Evolutionary conservation across 371 early-diverging fungal genomes (phyloP), one percentile per base, ranked within the genome.

Genomic region (Actinomortierella wolfii): DNA sequence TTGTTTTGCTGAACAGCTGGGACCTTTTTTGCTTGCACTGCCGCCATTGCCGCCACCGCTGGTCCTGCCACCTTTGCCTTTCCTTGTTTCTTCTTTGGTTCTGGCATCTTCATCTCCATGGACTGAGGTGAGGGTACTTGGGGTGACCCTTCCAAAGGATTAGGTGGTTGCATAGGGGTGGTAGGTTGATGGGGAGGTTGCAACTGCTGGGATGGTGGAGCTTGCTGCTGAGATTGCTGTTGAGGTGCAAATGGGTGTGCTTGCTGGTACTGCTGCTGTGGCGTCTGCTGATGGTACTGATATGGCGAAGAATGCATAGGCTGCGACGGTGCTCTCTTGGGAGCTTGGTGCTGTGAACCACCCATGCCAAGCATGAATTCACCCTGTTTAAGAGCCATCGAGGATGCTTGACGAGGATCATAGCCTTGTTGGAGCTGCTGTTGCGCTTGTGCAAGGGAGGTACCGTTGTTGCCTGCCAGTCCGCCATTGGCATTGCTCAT

Each of bases 241-340:
- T 65, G 52, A 23, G 34, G 34, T 11, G 65, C 57, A 5, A 64
- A 69, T 1, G 49, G 24, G 49, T 71, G 71, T 1, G 66, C 66
- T 15, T 65, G 65, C 39, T 65, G 71, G 40, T 71, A 71, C 0
- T 61, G 65, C 24, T 71, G 71, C 23, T 71, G 71, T 23, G 71
- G 65, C n/a, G 71, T 65, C 51, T 61, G 71, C 42, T 71, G 71
- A 21, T 71, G 71, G 46, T 71, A 61, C 9, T 57, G 59, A 42
- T 71, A 71, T 7, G 65, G 71, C 40, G 71, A 65, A 34, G 61
- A 66, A 4, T 65, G 65, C 43, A 71, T 17, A 6, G 65, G 46
- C 28, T 61, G 71, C 59, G 70, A n/a, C 59, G 70, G 45, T 57
- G 59, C 1, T 58, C 58, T 18, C 45, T 54, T 21, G 17, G 45